Base-by-base conservation (phyloP, 305 asterid species). In the Rubia occidens region DNA sequence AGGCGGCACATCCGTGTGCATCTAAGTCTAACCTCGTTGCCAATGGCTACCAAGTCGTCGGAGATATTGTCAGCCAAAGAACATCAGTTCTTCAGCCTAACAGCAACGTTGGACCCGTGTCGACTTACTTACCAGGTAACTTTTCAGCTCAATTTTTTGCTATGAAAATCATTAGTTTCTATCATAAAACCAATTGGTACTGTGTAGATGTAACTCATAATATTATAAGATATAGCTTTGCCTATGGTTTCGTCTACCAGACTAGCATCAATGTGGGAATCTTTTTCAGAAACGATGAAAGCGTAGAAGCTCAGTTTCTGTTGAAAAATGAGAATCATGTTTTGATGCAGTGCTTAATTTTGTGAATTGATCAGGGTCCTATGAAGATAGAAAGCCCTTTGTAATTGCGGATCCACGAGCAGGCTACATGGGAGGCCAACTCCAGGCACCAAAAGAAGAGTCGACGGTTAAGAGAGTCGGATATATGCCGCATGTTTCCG, bases 111-210 rank as follows among this genome's bases (percentile, higher is more conserved):
- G 61, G 61, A n/a, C 43, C 14, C 37, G 18, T 40, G 55, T 47
- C 51, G 8, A 47, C 18, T 64, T n/a, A 75, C 15, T 18, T 54
- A 63, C 61, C 71, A 11, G 77, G 79, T 74, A 47, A 42, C 13
- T 58, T 29, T 29, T 29, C 35, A 29, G 35, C 2, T 29, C 35
- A 29, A 29, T 29, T 29, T 29, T 1, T 29, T 29, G 35, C 35
- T 29, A 29, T 29, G 35, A 29, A 29, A 29, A 29, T 29, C 35
- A 29, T 29, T 1, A 29, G 35, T 29, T 29, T 29, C 3, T 29
- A 1, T 29, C 35, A 29, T 29, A 29, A 35, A 35, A 35, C 39
- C 6, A 35, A 35, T 35, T 35, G 39, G 35, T 32, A 2, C 35
- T 2, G n/a, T n/a, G 32, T 29, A 2, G 32, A 29, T 29, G 32